These are phyloP conservation scores for Fusarium tupiense DNA, from an alignment of 2,329 filamentous ascomycete genomes.

Conservation along the genomic window DNA sequence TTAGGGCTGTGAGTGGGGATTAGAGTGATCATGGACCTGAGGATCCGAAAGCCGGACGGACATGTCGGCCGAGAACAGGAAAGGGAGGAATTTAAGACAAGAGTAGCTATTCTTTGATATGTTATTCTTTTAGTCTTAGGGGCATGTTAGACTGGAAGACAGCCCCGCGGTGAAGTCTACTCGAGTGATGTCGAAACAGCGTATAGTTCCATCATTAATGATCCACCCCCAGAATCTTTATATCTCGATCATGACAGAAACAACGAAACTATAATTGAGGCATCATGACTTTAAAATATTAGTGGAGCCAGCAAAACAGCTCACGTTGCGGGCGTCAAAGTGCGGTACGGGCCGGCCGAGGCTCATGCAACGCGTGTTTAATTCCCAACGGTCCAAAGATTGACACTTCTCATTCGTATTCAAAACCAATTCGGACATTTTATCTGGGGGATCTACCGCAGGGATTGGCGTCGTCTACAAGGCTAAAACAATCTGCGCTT, in stretches of 20 bases:
- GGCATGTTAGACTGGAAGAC: too few species aligned
- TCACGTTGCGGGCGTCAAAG: background rate
- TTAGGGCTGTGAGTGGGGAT: slow-evolving; percentile 23
- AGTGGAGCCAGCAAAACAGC: background rate
- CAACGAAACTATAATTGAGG: background rate
- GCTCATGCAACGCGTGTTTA: slow-evolving; percentile 9
- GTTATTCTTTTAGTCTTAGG: too few species aligned
- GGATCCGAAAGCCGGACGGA: slow-evolving; percentile 15
- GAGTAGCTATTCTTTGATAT: background rate
- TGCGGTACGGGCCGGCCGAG: slow-evolving; percentile 31
- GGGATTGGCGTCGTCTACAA: background rate
- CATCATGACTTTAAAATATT: background rate
- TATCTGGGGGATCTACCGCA: background rate
- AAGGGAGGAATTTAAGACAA: too few species aligned
- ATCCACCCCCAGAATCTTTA: background rate
- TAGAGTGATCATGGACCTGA: slow-evolving; percentile 5
- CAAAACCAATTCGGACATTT: background rate
- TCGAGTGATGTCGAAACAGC: background rate
- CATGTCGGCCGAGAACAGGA: slow-evolving; percentile 22
- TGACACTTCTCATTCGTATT: background rate
- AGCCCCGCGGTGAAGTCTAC: too few species aligned
- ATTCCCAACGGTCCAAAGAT: background rate
- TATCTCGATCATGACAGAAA: background rate
- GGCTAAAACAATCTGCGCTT: background rate
- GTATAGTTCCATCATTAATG: background rate